Conservation (phyloP, 805 yeast genomes). For the Pichia thaimueangensis region DNA sequence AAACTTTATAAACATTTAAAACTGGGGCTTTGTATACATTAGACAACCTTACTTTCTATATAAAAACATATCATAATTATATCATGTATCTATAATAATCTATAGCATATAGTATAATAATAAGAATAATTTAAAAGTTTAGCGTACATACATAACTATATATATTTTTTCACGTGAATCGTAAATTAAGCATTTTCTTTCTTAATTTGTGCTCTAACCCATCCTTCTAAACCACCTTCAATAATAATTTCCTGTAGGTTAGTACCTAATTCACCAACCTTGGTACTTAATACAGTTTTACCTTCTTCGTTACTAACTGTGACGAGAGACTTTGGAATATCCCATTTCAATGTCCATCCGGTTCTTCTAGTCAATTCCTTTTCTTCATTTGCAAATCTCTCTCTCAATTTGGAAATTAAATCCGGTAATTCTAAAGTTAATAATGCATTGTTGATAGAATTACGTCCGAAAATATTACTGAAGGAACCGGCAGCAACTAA, state of each 20-base stretch:
- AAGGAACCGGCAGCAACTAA: constrained; percentile 95
- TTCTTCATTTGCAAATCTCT: constrained; percentile 44
- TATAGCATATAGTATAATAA: no score
- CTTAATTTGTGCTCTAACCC: constrained; percentile 77
- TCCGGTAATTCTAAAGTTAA: constrained; percentile 91
- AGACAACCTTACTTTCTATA: no score
- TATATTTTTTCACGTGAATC: no score
- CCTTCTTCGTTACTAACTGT: constrained; percentile 63
- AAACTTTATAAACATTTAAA: constrained; percentile 32
- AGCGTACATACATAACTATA: no score
- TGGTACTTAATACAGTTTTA: constrained; percentile 63
- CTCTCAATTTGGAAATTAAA: constrained; percentile 70
- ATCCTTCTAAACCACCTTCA: constrained; percentile 95
- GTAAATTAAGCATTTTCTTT: constrained; percentile 17
- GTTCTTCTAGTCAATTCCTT: constrained; percentile 85
- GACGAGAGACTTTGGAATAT: constrained; percentile 79
- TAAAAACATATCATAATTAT: no score
- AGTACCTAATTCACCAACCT: constrained; percentile 93
- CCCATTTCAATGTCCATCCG: constrained; percentile 90
- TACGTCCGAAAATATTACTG: constrained; percentile 93
- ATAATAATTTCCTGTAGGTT: constrained; percentile 95
- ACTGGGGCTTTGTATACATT: no score
- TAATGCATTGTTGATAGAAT: constrained; percentile 93
- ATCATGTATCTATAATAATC: no score
- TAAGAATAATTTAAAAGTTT: no score